Evolutionary conservation across 2,329 filamentous ascomycete species (phyloP), one percentile per base, ranked within the genome.

Genomic region (Thermoascus crustaceus): DNA sequence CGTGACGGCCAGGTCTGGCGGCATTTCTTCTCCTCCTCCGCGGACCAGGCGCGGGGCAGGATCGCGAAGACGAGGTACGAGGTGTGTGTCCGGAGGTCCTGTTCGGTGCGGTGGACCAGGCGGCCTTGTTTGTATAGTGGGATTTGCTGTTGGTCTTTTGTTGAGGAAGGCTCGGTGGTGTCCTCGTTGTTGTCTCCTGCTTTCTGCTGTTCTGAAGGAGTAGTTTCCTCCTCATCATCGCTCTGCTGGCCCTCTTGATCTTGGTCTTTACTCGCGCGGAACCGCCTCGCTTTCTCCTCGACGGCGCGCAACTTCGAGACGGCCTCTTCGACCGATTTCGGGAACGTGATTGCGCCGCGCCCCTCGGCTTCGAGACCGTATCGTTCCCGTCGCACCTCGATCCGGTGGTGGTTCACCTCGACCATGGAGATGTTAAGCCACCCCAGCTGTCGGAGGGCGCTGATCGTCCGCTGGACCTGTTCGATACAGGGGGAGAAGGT

Each of bases 401-500:
- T 73, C 3, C 82, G 78, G 48, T 77, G 79, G 50, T 94, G 80
- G 7, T 78, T 70, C 7, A 98, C 76, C 61, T 95, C 91, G 1
- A 94, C 84, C 85, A 94, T 95, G 48, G 85, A 79, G 45, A 96
- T 93, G 39, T 89, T 82, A 7, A 87, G 74, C 91, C 91, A 98
- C 35, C 85, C 86, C 5, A 87, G 67, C 23, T 78, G 75, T 35
- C 89, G 80, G 60, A 98, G 73, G 8, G 77, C 76, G 7, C 84
- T 81, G 35, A 94, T 80, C 0, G 91, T 96, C 37, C 80, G 77
- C 35, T 83, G 86, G 14, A 93, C 89, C 66, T 98, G 91, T 63
- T 98, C 91, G 46, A 98, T 93, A 61, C 91, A 98, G 0, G 91
- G 91, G 1, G 84, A 93, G 64, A 98, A 98, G 1, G 87, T 93